Evolutionary conservation across 495 filamentous ascomycete genomes (phyloP), one percentile per base, ranked within the genome.

Genomic region (Aspergillus bertholletiae): DNA sequence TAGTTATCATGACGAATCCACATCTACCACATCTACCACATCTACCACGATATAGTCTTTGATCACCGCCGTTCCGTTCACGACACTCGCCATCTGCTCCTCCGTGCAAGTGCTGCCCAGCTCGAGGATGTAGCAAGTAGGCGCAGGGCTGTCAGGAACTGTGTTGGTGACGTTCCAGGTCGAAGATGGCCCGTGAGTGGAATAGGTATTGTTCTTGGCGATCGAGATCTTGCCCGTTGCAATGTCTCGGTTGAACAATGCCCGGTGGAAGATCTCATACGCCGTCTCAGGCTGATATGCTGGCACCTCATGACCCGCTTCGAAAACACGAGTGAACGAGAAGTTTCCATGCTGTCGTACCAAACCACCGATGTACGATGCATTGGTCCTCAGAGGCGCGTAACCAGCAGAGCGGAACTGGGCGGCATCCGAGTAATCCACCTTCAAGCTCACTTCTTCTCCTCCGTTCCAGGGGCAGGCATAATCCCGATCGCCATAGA

Each of bases 401-500:
- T 83, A 83, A 5, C 80, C 80, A n/a, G 78, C 77, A 35, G 62
- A 53, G 1, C 67, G 71, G 70, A 81, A 84, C 7, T 60, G 54
- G 5, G 67, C 59, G 6, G 72, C 67, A 22, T 67, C 51, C 13
- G 72, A 62, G 56, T 79, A 73, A 24, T 78, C 57, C 18, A 81
- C 61, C 23, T 62, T 30, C 47, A 75, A 49, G 49, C 70, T 73
- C 26, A 72, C 74, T n/a, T 70, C 63, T 48, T 78, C 75, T 24
- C 73, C 75, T 12, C 74, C 74, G 27, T 73, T 71, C 73, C 74
- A 75, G 54, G 79, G 81, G 59, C 82, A 84, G n/a, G 74, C 72
- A 47, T 81, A 86, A 53, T 85, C 82, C 12, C 75, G 69, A 68
- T 82, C 81, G 13, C 83, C 88, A 56, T 89, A 89, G 35, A 89